These are phyloP conservation scores for Ustilago tritici DNA, from an alignment of 1,284 basidiomycete genomes.

Conservation along the genomic window DNA sequence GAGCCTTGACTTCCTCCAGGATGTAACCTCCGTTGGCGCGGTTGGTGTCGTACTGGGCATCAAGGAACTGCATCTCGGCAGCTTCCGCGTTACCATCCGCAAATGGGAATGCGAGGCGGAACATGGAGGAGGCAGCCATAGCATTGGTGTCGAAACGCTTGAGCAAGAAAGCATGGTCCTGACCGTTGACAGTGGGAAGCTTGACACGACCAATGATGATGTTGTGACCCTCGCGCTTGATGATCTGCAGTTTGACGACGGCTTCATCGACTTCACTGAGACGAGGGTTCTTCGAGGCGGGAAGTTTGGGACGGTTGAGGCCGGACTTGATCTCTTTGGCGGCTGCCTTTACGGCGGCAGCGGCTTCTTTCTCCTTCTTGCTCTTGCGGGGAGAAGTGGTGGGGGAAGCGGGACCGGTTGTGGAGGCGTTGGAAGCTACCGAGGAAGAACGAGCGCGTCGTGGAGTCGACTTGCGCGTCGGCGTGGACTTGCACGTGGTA, in stretches of 20 bases:
- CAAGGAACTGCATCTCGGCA: slow-evolving; percentile 85
- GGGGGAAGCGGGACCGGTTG: slow-evolving; percentile 40
- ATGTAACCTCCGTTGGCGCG: slow-evolving; percentile 83
- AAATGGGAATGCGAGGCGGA: slow-evolving; percentile 92
- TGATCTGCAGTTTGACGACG: slow-evolving; percentile 83
- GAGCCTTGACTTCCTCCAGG: slow-evolving; percentile 71
- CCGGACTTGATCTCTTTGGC: slow-evolving; percentile 38
- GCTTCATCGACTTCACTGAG: slow-evolving; percentile 59
- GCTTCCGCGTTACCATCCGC: slow-evolving; percentile 84
- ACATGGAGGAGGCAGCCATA: slow-evolving; percentile 96
- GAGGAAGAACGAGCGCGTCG: slow-evolving; percentile 64
- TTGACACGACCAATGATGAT: slow-evolving; percentile 93
- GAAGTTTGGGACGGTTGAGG: slow-evolving; percentile 54
- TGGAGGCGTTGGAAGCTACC: slow-evolving; percentile 61
- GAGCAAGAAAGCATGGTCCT: slow-evolving; percentile 87
- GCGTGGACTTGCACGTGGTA: slow-evolving; percentile 43
- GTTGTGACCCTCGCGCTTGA: slow-evolving; percentile 82
- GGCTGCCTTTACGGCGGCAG: slow-evolving; percentile 18
- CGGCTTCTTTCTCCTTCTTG: slow-evolving; percentile 40
- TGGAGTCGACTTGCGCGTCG: slow-evolving; percentile 59
- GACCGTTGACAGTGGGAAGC: slow-evolving; percentile 78
- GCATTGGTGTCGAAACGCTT: slow-evolving; percentile 95
- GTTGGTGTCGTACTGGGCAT: slow-evolving; percentile 80
- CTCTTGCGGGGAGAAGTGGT: slow-evolving; percentile 47
- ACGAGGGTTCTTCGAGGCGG: slow-evolving; percentile 61